phyloP scores from a whole-genome alignment of 306 rosid species.

The Glycyrrhiza uralensis region DNA sequence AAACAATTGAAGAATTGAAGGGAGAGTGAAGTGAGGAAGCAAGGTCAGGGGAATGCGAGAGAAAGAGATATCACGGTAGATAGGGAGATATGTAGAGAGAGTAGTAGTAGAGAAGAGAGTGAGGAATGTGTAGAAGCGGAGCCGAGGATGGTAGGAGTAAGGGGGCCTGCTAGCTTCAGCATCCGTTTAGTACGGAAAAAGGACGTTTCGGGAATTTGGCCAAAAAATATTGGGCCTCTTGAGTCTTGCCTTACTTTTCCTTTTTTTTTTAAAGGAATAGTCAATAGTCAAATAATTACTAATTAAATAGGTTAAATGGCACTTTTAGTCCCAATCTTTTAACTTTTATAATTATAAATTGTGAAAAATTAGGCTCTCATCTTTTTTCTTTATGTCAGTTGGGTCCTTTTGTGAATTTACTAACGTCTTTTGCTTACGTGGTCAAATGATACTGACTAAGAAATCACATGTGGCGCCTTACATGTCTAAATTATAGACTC shows the following conservation, averaged over 20 bases:
- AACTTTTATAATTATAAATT: no score
- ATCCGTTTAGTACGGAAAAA: conserved; percentile 5
- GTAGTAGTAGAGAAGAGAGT: conserved; percentile 14
- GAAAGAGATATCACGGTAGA: not conserved
- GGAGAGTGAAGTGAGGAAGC: not conserved
- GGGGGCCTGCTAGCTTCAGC: conserved; percentile 2
- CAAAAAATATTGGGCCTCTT: not conserved
- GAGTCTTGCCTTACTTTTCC: not conserved
- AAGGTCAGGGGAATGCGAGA: not conserved
- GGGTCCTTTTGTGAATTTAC: no score
- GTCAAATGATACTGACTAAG: no score
- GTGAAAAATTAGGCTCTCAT: no score
- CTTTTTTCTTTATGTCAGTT: no score
- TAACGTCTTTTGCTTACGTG: no score
- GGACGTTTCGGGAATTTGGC: not conserved
- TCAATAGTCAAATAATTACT: no score
- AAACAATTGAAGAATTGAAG: conserved; percentile 9
- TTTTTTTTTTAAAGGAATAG: no score
- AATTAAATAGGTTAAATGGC: no score
- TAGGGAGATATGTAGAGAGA: not conserved
- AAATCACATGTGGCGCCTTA: no score
- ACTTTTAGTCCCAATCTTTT: no score
- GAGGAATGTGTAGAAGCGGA: not conserved
- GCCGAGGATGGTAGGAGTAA: not conserved
- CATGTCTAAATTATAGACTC: no score